Conservation (phyloP, 768 basidiomycete genomes). For the Psilocybe sp. region DNA sequence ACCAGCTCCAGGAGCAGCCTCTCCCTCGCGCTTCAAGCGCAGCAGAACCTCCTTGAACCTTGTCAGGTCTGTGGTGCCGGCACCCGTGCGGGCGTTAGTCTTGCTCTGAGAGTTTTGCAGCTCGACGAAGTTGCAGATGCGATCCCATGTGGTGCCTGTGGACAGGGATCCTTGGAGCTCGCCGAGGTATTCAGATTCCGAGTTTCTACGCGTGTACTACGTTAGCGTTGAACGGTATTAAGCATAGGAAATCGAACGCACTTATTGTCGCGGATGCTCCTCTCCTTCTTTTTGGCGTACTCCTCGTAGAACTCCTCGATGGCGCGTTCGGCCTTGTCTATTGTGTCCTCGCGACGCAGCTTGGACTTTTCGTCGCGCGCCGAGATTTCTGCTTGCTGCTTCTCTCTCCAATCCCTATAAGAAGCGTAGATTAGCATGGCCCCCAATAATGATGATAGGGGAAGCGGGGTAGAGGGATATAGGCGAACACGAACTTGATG, state of each 20-base stretch:
- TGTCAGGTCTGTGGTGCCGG: constrained; percentile 84
- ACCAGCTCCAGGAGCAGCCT: constrained; percentile 86
- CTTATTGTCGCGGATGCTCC: constrained; percentile 95
- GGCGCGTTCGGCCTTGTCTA: constrained; percentile 77
- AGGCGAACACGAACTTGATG: constrained; percentile 61
- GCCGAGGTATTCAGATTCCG: constrained; percentile 78
- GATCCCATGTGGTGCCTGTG: constrained; percentile 92
- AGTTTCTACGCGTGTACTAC: constrained; percentile 53
- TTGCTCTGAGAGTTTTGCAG: constrained; percentile 98
- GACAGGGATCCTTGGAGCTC: constrained; percentile 74
- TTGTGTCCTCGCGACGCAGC: constrained; percentile 75
- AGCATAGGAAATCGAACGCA: constrained; percentile 25
- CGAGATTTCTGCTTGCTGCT: constrained; percentile 80
- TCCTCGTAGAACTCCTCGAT: constrained; percentile 92
- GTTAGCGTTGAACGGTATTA: neutral
- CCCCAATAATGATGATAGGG: too few relatives aligned
- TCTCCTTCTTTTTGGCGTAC: constrained; percentile 86
- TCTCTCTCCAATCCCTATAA: constrained; percentile 80
- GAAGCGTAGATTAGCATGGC: constrained; percentile 1
- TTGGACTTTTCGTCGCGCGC: constrained; percentile 80
- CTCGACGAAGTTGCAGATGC: constrained; percentile 83
- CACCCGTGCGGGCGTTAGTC: constrained; percentile 82
- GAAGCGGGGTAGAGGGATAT: neutral
- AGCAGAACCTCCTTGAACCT: constrained; percentile 93
- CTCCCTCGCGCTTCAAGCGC: constrained; percentile 86